A percentile compares a stretch with the other conserved stretches of the same genome.
phyloP scores from a whole-genome alignment of 108 stramenopile genomes.

The Nannochloropsis oceanica region DNA sequence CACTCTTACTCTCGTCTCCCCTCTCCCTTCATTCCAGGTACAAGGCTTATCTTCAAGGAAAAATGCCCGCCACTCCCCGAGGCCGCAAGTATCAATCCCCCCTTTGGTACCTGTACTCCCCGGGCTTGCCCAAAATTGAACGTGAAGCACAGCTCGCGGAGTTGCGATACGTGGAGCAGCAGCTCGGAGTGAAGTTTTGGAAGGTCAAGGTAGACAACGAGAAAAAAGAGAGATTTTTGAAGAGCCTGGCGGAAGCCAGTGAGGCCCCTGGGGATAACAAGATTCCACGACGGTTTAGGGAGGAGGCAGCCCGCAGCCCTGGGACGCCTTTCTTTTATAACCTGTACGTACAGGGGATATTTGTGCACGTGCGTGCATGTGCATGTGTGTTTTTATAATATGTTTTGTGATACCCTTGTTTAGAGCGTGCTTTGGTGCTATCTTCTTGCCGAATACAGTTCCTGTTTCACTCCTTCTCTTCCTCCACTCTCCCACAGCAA shows the following conservation, averaged over 20 bases:
- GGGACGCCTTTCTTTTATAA: neutral
- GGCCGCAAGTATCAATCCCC: neutral
- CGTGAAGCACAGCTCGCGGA: neutral
- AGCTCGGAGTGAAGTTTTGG: neutral
- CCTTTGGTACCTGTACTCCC: neutral
- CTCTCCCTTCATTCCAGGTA: neutral
- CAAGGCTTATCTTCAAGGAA: neutral
- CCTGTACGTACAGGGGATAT: neutral
- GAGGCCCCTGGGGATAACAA: neutral
- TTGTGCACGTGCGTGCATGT: no score
- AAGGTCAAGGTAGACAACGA: neutral
- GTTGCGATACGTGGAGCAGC: neutral
- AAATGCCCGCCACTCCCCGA: neutral
- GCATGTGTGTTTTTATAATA: no score
- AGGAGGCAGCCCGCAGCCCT: neutral
- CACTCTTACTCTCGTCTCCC: neutral
- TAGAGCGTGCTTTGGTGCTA: no score
- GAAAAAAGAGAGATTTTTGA: neutral
- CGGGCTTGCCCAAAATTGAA: neutral
- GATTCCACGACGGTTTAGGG: neutral
- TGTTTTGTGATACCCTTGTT: no score
- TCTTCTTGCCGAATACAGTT: neutral
- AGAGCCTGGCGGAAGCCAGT: neutral
- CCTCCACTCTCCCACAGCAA: neutral
- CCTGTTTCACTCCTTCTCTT: neutral